A percentile compares a stretch with the other conserved stretches of the same genome.
These are phyloP conservation scores for Eutrema salsugineum DNA, from an alignment of 441 rosid species.

Conservation along the genomic window DNA sequence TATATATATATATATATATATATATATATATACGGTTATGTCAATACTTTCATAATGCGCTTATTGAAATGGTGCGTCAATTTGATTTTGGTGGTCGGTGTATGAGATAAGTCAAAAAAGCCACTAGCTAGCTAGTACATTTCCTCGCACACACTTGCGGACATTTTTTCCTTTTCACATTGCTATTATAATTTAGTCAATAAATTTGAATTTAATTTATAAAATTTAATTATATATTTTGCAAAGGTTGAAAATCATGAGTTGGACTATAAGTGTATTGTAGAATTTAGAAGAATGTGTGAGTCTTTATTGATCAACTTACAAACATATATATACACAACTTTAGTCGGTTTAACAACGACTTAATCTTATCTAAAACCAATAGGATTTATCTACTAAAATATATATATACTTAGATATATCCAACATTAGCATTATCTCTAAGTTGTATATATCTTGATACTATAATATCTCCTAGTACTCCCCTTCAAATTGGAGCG, in stretches of 20 bases:
- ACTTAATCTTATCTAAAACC: no score
- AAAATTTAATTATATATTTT: neutral
- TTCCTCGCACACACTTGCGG: constrained; percentile 20
- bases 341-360: no score
- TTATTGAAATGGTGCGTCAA: constrained; percentile 10
- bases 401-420: no score
- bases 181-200: neutral
- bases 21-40: neutral
- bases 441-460: no score
- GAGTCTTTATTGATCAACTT: no score
- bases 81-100: constrained; percentile 29
- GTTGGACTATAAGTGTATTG: no score
- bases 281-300: no score
- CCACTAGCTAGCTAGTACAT: neutral
- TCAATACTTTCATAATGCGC: neutral
- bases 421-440: no score
- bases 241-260: constrained; percentile 8
- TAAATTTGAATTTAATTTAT: neutral
- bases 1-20: neutral
- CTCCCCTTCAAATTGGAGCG: no score
- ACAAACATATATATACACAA: no score
- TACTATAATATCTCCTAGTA: no score
- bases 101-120: constrained; percentile 20
- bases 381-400: no score
- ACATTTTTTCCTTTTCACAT: constrained; percentile 25